These are phyloP conservation scores for Logfia minima DNA, from an alignment of 129 eudicot genomes.

Conservation along the genomic window DNA sequence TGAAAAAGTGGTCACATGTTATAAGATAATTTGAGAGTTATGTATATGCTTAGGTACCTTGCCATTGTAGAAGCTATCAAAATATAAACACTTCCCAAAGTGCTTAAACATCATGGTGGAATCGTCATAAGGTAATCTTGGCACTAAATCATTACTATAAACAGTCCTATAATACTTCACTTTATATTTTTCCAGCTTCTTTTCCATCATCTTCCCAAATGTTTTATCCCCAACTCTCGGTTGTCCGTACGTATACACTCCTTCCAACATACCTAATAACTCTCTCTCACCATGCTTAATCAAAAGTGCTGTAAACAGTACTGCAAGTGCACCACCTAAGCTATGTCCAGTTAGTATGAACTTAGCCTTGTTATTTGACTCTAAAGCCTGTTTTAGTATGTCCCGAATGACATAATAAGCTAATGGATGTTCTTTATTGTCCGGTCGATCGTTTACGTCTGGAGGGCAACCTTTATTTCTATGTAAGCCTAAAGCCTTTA, in stretches of 20 bases:
- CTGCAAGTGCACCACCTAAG: conserved; percentile 56
- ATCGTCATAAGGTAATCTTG: conserved; percentile 52
- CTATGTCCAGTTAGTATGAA: conserved; percentile 56
- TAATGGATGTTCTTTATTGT: conserved; percentile 17
- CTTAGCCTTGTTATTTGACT: conserved; percentile 31
- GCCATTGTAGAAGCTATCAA: conserved; percentile 39
- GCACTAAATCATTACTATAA: conserved; percentile 50
- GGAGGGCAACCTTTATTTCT: conserved; percentile 24
- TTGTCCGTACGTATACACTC: conserved; percentile 59
- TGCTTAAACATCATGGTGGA: conserved; percentile 45
- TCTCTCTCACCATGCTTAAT: conserved; percentile 34
- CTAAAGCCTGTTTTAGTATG: conserved; percentile 27
- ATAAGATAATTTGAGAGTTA: too few species aligned
- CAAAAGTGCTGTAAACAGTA: conserved; percentile 47
- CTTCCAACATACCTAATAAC: conserved; percentile 45
- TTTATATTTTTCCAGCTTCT: neutral
- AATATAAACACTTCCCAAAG: conserved; percentile 51
- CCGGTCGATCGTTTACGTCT: conserved; percentile 20
- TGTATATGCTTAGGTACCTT: conserved; percentile 23
- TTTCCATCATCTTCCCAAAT: conserved; percentile 38
- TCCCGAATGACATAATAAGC: conserved; percentile 49
- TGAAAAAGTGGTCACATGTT: too few species aligned
- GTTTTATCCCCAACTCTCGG: conserved; percentile 55
- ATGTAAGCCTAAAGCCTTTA: conserved; percentile 47
- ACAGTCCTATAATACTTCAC: conserved; percentile 45